Percentiles rank a stretch among this genome's conserved stretches.
These are phyloP conservation scores for Rhododendron ferrugineum DNA, from an alignment of 148 eudicot genomes.

Conservation along the genomic window DNA sequence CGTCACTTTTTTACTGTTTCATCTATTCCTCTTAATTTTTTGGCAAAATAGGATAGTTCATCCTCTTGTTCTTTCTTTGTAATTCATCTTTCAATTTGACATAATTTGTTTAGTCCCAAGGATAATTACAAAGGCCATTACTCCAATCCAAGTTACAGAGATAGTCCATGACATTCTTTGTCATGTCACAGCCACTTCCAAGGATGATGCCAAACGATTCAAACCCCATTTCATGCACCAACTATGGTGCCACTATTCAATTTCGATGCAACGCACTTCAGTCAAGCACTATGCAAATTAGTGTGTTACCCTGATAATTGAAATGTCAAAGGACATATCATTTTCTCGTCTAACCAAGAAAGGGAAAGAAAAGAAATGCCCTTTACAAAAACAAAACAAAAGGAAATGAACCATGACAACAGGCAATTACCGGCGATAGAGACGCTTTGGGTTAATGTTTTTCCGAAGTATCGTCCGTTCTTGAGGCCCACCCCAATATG, in stretches of 20 bases:
- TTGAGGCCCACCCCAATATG: constrained; percentile 96
- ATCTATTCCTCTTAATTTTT: background rate
- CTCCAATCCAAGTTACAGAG: background rate
- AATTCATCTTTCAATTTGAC: background rate
- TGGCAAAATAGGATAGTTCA: background rate
- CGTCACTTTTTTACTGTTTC: background rate
- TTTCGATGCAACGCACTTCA: background rate
- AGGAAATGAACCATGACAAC: background rate
- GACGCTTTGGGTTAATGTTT: constrained; percentile 92
- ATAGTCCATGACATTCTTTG: background rate
- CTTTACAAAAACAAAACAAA: background rate
- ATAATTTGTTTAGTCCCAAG: background rate
- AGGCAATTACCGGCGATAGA: constrained; percentile 76
- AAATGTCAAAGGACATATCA: background rate
- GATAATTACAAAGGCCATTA: background rate
- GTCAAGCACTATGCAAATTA: background rate
- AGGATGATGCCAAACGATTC: background rate
- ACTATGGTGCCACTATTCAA: background rate
- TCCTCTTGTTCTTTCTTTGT: background rate
- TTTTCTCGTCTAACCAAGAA: background rate
- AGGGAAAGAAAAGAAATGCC: background rate
- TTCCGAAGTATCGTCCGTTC: constrained; percentile 86
- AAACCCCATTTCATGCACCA: background rate
- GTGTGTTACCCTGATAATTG: background rate
- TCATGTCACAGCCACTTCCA: background rate